A percentile compares a stretch with the other conserved stretches of the same genome.
Conservation (phyloP, 805 yeast genomes). For the Blastobotrys peoriensis region DNA sequence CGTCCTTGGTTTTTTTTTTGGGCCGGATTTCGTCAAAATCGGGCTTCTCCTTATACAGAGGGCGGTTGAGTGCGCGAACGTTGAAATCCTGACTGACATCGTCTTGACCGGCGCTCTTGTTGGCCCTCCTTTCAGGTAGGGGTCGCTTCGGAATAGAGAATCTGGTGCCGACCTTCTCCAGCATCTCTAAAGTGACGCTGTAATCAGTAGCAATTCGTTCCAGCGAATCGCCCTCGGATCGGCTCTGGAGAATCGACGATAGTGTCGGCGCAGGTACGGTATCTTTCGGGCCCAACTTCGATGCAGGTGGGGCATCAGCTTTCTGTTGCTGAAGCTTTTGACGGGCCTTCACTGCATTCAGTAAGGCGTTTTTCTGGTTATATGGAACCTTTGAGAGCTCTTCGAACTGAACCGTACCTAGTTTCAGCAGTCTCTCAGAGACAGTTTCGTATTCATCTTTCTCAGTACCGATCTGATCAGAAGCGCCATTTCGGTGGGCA, state of each 20-base stretch:
- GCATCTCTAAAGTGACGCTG: neutral
- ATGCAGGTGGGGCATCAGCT: neutral
- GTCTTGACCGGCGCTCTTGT: neutral
- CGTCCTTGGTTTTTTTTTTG: neutral
- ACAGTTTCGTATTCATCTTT: neutral
- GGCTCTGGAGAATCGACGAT: neutral
- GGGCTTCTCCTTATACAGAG: neutral
- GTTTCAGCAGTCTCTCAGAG: neutral
- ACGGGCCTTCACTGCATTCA: neutral
- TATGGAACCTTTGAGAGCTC: neutral
- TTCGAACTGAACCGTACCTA: neutral
- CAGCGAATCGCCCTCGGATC: neutral
- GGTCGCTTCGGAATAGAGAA: neutral
- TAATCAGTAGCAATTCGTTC: neutral
- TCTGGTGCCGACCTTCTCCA: neutral
- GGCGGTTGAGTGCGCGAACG: neutral
- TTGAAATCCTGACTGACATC: neutral
- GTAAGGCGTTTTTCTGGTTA: neutral
- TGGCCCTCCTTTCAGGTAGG: neutral
- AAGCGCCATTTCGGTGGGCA: no score
- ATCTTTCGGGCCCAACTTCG: neutral
- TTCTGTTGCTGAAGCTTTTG: neutral
- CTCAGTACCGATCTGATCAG: neutral
- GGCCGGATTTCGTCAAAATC: neutral
- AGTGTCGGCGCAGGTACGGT: neutral